These are phyloP conservation scores for Globisporangium spiculum DNA, from an alignment of 352 stramenopile species.

Conservation along the genomic window DNA sequence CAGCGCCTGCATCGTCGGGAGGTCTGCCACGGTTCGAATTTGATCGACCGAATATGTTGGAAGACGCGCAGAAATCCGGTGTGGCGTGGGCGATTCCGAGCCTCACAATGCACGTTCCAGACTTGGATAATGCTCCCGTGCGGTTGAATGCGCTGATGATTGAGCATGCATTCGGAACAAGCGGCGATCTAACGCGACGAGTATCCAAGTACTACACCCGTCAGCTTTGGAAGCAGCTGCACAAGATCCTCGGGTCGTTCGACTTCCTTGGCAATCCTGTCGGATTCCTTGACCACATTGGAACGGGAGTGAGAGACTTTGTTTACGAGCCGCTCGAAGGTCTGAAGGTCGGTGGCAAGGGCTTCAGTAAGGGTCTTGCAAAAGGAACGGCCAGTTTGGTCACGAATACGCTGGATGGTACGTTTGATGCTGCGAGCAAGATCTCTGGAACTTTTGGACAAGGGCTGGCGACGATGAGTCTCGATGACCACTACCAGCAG, in stretches of 20 bases:
- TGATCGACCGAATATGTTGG: slow-evolving; percentile 19
- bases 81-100: slow-evolving; percentile 82
- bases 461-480: slow-evolving; percentile 78
- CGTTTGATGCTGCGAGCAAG: slow-evolving; percentile 85
- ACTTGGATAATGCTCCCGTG: slow-evolving; percentile 87
- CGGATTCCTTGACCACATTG: slow-evolving; percentile 92
- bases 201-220: slow-evolving; percentile 90
- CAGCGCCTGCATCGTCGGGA: slow-evolving; percentile 24
- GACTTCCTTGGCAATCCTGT: slow-evolving; percentile 89
- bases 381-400: slow-evolving; percentile 88
- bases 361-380: slow-evolving; percentile 81
- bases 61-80: slow-evolving; percentile 45
- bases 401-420: slow-evolving; percentile 84
- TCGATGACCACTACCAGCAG: slow-evolving; percentile 88
- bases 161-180: slow-evolving; percentile 88
- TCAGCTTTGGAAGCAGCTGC: slow-evolving; percentile 87
- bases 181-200: slow-evolving; percentile 70
- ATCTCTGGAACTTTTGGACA: slow-evolving; percentile 88
- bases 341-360: slow-evolving; percentile 84
- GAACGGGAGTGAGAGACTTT: slow-evolving; percentile 94
- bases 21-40: slow-evolving; percentile 29
- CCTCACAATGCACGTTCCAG: slow-evolving; percentile 83
- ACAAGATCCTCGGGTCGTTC: slow-evolving; percentile 87
- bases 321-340: slow-evolving; percentile 96
- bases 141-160: slow-evolving; percentile 87